Evolutionary conservation across 345 rosid species (phyloP).

Genomic region (Rhizophora mangle): DNA sequence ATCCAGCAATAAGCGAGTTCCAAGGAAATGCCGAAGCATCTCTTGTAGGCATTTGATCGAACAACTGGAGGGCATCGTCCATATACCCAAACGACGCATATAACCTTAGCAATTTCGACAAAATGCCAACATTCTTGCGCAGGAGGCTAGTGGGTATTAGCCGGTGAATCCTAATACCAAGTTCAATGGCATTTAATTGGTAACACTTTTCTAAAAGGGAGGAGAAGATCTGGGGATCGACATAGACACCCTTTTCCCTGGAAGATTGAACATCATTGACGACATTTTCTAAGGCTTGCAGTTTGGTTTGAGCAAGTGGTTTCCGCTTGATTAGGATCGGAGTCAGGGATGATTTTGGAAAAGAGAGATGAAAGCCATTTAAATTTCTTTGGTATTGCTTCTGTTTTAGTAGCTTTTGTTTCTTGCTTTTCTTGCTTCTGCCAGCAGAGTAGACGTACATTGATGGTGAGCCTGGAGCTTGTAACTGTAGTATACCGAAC

Average conservation of each 20-base stretch:
- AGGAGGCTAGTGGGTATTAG: conserved; percentile 51
- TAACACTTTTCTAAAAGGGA: conserved; percentile 72
- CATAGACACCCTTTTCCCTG: conserved; percentile 41
- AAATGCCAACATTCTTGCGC: conserved; percentile 49
- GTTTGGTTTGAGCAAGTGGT: conserved; percentile 37
- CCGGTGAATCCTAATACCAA: conserved; percentile 52
- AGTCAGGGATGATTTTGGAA: conserved; percentile 50
- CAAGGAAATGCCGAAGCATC: conserved; percentile 61
- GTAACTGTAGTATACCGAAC: conserved; percentile 31
- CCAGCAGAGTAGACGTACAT: conserved; percentile 27
- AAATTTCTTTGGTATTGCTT: conserved; percentile 12
- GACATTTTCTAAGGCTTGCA: conserved; percentile 58
- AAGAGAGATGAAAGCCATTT: conserved; percentile 24
- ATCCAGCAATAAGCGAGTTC: conserved; percentile 87
- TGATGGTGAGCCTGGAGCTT: conserved; percentile 12
- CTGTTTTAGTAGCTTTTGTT: conserved; percentile 27
- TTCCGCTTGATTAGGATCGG: conserved; percentile 43
- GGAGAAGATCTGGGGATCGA: conserved; percentile 58
- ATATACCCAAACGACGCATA: conserved; percentile 51
- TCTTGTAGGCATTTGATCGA: conserved; percentile 69
- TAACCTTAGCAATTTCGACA: conserved; percentile 59
- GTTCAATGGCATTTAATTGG: conserved; percentile 47
- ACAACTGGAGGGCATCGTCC: conserved; percentile 65
- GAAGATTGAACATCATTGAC: conserved; percentile 58
- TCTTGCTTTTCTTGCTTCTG: conserved; percentile 35